Evolutionary conservation across 192 early-diverging fungal genomes (phyloP), one percentile per base, ranked within the genome.

Genomic region (Borealophlyctis nickersoniae): DNA sequence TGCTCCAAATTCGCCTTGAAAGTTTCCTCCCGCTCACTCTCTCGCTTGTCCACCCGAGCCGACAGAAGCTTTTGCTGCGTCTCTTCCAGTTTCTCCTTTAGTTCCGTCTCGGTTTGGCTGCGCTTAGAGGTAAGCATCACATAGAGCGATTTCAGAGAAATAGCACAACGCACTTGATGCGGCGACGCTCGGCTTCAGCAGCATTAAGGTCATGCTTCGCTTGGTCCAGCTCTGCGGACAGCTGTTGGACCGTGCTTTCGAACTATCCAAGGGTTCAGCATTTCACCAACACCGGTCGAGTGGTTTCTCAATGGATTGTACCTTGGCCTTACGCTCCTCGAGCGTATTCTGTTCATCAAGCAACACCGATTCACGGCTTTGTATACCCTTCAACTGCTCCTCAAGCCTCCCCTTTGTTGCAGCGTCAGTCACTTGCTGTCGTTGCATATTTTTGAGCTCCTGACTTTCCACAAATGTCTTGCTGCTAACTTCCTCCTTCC

Each of bases 21-120:
- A 73, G 73, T 84, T 36, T 79, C 75, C 66, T 92, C 90, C 34
- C 90, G 84, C 39, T 92, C 91, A 3, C 86, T 87, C 76, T 96
- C 93, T 30, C 84, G 84, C 69, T 88, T 83, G 55, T 95, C 92
- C 0, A 89, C 81, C 27, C 88, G 85, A 5, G 92, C 94, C 59
- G 91, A 85, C 58, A 86, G 76, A 31, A 99, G 76, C 61, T 90
- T 81, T 28, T 89, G 86, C 24, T 90, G 67, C 2, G 89, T 84
- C 33, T 84, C 87, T 45, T 82, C 81, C 19, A 97, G 85, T 68
- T 94, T 90, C 34, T 95, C 94, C 68, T 92, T 92, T 56, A 91
- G 76, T 66, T 95, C 86, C 0, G 72, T 71, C 65, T 94, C 91
- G 30, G 73, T 56, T 63, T 76, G 75, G 29, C 82, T 89, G 35